A percentile compares a stretch with the other conserved stretches of the same genome.
phyloP scores from a whole-genome alignment of 495 filamentous ascomycete genomes.

The Aspergillus asperescens region DNA sequence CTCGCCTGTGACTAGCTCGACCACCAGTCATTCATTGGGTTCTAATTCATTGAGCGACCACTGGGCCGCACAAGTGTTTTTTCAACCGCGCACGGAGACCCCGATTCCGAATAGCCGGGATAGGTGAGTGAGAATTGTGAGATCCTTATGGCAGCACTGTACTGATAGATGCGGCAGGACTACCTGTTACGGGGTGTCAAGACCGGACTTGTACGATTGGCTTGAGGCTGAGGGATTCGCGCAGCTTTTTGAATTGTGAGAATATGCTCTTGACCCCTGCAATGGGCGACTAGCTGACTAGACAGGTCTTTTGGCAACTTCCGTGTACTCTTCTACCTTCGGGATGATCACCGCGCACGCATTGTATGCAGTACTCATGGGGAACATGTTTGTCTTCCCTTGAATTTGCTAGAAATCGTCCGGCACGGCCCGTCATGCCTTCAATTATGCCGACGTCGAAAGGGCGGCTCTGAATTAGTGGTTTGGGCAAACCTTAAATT shows the following conservation, averaged over 20 bases:
- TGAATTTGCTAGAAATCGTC: constrained; percentile 50
- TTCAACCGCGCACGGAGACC: constrained; percentile 34
- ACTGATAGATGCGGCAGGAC: constrained; percentile 37
- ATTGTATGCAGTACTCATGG: constrained; percentile 47
- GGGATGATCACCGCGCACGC: constrained; percentile 52
- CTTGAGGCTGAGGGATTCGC: constrained; percentile 37
- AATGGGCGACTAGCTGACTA: background rate
- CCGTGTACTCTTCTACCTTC: constrained; percentile 51
- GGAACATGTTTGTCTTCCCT: constrained; percentile 45
- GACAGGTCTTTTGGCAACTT: constrained; percentile 41
- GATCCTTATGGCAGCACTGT: background rate
- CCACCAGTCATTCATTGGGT: constrained; percentile 32
- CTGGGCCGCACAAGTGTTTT: constrained; percentile 51
- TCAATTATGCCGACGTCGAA: constrained; percentile 48
- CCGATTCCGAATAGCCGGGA: constrained; percentile 34
- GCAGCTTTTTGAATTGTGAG: constrained; percentile 44
- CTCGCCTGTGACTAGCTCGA: constrained; percentile 39
- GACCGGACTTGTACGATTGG: constrained; percentile 31
- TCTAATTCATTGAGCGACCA: constrained; percentile 36
- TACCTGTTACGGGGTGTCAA: constrained; percentile 42
- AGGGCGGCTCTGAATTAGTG: constrained; percentile 36
- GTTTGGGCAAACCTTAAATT: constrained; percentile 57
- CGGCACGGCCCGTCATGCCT: constrained; percentile 50
- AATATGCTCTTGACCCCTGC: background rate
- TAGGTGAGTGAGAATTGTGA: constrained; percentile 29